Base-by-base conservation (phyloP, 1,284 basidiomycete species). In the Takashimella koratensis region DNA sequence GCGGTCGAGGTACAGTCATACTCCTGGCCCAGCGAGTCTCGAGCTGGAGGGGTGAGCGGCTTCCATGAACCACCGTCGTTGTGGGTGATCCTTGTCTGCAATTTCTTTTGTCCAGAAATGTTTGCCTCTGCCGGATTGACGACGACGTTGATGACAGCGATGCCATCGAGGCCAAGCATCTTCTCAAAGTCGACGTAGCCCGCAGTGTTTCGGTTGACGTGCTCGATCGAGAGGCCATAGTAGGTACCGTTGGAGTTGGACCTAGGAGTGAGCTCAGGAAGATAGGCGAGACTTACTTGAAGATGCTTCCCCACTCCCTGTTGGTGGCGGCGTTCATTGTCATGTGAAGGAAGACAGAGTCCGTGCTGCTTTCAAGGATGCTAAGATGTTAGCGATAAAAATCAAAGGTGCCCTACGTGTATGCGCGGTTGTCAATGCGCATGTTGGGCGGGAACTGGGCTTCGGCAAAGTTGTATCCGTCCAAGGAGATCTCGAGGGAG, bases 131-230 rank as follows among this genome's bases (percentile, higher is more conserved):
- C 78, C 0, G 90, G 81, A 69, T 98, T 57, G 21, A 60, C 49
- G 2, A 98, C 91, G 30, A 97, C 73, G 67, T 98, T 98, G 64
- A 94, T 83, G 43, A 99, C 77, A 5, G 93, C 93, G 59, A 98
- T 95, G 0, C 95, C 95, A 74, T 98, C 94, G 47, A 98, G 76
- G 2, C 92, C 94, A 56, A 89, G 85, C 83, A 98, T 89, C 81
- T 98, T 98, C 78, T 99, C 95, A 66, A 98, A 99, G 74, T 99
- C 96, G 45, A 94, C 95, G 65, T 83, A 98, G 13, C 96, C 95
- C 0, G 78, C 72, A 0, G 83, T 78, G 71, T 98, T 87, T 23
- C 95, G 84, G 75, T 98, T 98, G 55, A 92, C 95, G 64, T 91
- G 82, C 63, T 90, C 87, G 46, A 89, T 70, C 0, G 92, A 90